Evolutionary conservation across 2,329 filamentous ascomycete genomes (phyloP).

Genomic region (Botrytis fragariae): DNA sequence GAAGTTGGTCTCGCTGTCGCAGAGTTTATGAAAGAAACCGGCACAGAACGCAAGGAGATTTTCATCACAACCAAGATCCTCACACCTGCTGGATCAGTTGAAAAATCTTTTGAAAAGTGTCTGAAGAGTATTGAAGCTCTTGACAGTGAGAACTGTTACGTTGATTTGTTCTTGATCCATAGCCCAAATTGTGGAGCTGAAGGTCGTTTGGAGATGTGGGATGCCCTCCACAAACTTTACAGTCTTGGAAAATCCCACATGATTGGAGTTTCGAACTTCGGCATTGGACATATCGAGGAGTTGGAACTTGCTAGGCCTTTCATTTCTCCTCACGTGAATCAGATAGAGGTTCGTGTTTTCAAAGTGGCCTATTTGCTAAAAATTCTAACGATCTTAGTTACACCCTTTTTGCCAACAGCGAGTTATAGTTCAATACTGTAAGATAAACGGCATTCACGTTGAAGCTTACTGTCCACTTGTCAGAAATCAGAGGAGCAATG

Average conservation of each 20-base stretch:
- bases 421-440: constrained; percentile 50
- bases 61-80: constrained; percentile 22
- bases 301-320: background rate
- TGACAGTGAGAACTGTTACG: constrained; percentile 20
- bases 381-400: constrained; percentile 38
- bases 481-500: constrained; percentile 55
- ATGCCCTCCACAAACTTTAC: constrained; percentile 13
- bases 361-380: background rate
- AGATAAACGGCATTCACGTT: constrained; percentile 49
- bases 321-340: constrained; percentile 19
- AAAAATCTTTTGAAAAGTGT: constrained; percentile 13
- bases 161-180: constrained; percentile 24
- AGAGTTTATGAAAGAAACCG: constrained; percentile 13
- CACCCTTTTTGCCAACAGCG: constrained; percentile 67
- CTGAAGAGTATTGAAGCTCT: constrained; percentile 22
- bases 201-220: constrained; percentile 16
- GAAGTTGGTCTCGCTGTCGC: constrained; percentile 12
- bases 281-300: constrained; percentile 21
- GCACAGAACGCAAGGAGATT: constrained; percentile 3
- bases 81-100: background rate
- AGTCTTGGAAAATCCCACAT: background rate
- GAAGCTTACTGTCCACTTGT: constrained; percentile 52
- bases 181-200: constrained; percentile 1
- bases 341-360: constrained; percentile 32
- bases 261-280: constrained; percentile 20